These are phyloP conservation scores for Alternaria burnsii DNA, from an alignment of 2,329 filamentous ascomycete species.

Conservation along the genomic window DNA sequence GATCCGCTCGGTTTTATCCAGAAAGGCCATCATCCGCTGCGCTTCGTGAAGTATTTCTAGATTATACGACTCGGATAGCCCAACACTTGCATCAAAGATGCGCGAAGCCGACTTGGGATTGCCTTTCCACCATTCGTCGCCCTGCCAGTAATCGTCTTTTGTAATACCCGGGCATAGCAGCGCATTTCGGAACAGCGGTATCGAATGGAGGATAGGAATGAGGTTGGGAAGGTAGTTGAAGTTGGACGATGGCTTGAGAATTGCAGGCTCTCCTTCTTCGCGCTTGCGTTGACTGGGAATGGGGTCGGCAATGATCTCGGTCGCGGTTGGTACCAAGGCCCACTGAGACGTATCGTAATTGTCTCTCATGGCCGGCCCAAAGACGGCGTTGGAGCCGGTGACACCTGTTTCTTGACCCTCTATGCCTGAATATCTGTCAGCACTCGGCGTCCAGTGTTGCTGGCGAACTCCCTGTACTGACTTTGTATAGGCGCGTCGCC, in stretches of 20 bases:
- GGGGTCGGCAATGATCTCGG: conserved; percentile 62
- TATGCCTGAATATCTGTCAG: conserved; percentile 41
- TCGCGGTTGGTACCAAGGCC: conserved; percentile 63
- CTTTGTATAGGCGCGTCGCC: conserved; percentile 46
- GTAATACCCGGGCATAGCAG: conserved; percentile 60
- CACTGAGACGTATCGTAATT: conserved; percentile 64
- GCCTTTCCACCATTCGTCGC: conserved; percentile 70
- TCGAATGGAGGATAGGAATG: conserved; percentile 69
- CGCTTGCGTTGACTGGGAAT: conserved; percentile 59
- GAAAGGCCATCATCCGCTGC: conserved; percentile 69
- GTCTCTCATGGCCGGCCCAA: conserved; percentile 64
- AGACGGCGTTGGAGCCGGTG: conserved; percentile 54
- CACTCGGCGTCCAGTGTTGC: neutral
- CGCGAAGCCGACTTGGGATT: conserved; percentile 59
- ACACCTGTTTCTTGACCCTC: conserved; percentile 64
- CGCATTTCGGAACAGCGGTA: conserved; percentile 66
- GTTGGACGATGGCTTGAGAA: conserved; percentile 64
- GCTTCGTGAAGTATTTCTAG: conserved; percentile 63
- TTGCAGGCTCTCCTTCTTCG: conserved; percentile 60
- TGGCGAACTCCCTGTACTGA: conserved; percentile 26
- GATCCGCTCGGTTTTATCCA: conserved; percentile 65
- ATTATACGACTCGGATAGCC: conserved; percentile 37
- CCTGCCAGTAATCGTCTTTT: conserved; percentile 62
- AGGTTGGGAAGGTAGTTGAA: conserved; percentile 65
- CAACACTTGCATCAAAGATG: conserved; percentile 56